Percentiles rank a stretch among this genome's conserved stretches.
Evolutionary conservation across 208 protist genomes (phyloP).

Genomic region (Crithidia thermophila): DNA sequence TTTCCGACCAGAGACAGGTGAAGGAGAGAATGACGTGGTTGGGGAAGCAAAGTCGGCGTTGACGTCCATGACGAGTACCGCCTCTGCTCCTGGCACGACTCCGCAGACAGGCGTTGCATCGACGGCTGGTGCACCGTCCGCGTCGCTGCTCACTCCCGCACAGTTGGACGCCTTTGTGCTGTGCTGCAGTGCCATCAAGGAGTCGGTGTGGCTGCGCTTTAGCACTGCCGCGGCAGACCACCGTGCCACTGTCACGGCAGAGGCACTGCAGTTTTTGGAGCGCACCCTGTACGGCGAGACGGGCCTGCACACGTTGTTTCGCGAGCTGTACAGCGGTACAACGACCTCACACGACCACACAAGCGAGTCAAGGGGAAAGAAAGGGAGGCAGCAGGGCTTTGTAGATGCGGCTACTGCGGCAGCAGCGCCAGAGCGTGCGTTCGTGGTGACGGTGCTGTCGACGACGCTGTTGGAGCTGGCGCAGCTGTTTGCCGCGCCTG

Average conservation of each 20-base stretch:
- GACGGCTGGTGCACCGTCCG: too few relatives aligned
- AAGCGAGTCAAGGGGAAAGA: not conserved
- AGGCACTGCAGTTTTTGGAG: constrained; percentile 33
- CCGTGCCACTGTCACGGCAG: constrained; percentile 9
- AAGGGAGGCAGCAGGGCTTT: not conserved
- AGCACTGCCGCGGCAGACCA: constrained; percentile 10
- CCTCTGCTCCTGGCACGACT: too few relatives aligned
- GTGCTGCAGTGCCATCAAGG: constrained; percentile 30
- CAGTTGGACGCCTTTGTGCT: constrained; percentile 34
- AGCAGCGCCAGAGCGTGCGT: constrained; percentile 24
- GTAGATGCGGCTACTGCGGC: not conserved
- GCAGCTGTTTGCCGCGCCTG: constrained; percentile 19
- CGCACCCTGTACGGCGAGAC: constrained; percentile 22
- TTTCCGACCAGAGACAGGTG: constrained; percentile 25
- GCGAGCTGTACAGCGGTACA: constrained; percentile 4
- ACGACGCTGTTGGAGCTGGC: constrained; percentile 24
- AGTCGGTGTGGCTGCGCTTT: constrained; percentile 29
- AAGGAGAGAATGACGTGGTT: not conserved
- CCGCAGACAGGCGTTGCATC: too few relatives aligned
- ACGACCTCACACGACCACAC: not conserved
- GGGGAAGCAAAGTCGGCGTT: not conserved
- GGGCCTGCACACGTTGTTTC: constrained; percentile 12
- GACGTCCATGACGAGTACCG: too few relatives aligned
- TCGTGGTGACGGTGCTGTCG: constrained; percentile 22
- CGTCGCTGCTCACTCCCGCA: not conserved